These are phyloP conservation scores for Grosmannia clavigera DNA, from an alignment of 2,329 filamentous ascomycete genomes.

Conservation along the genomic window DNA sequence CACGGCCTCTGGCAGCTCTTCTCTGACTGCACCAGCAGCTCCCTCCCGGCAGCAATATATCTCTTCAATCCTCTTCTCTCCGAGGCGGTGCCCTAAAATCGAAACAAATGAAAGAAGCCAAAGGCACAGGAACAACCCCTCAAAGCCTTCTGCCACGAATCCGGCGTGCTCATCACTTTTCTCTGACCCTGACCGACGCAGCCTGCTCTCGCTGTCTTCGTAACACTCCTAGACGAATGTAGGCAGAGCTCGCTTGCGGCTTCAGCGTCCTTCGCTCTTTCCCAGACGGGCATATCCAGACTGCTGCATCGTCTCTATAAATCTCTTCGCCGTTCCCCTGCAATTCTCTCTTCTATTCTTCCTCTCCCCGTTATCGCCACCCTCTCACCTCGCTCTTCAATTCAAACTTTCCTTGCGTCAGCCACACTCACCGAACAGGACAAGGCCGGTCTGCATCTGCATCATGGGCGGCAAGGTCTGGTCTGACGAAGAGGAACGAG, in stretches of 20 bases:
- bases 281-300: not conserved
- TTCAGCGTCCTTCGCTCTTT: not conserved
- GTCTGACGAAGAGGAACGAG: conserved; percentile 32
- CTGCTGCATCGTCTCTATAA: not conserved
- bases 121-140: not conserved
- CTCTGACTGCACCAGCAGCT: not conserved
- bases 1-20: not conserved
- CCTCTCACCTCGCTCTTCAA: not conserved
- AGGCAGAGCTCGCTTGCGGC: not conserved
- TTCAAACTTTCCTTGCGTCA: not conserved
- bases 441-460: not conserved
- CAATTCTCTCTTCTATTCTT: not conserved
- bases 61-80: not conserved
- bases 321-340: not conserved
- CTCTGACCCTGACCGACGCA: not conserved
- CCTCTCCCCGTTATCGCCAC: not conserved
- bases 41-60: not conserved
- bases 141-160: not conserved
- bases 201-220: not conserved
- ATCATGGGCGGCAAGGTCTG: conserved; percentile 39
- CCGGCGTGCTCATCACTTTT: not conserved
- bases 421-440: not conserved
- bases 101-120: not conserved
- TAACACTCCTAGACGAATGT: not conserved
- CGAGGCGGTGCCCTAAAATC: too few species aligned